These are phyloP conservation scores for Solanum pimpinellifolium DNA, from an alignment of 257 asterid species.

Conservation along the genomic window DNA sequence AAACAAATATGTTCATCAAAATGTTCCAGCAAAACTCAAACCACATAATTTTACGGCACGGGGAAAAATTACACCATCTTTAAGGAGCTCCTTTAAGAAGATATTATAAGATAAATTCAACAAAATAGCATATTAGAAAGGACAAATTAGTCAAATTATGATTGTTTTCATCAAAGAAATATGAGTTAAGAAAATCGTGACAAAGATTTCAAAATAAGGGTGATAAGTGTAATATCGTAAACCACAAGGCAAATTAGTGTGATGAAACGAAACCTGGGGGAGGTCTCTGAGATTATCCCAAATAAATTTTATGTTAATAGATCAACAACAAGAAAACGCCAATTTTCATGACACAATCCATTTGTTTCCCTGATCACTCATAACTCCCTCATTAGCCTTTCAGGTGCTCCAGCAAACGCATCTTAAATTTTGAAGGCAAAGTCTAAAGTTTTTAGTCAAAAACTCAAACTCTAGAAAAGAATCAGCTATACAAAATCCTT, in stretches of 20 bases:
- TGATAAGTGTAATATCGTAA: not conserved
- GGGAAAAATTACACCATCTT: not conserved
- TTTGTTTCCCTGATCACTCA: not conserved
- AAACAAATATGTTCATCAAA: not conserved
- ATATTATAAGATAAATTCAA: not conserved
- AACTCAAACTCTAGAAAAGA: not conserved
- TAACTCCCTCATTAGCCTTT: not conserved
- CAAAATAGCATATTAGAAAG: not conserved
- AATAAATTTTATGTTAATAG: not conserved
- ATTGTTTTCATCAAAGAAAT: not conserved
- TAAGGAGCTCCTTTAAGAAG: not conserved
- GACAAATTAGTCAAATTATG: not conserved
- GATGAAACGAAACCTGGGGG: not conserved
- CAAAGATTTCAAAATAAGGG: not conserved
- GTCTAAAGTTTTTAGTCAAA: not conserved
- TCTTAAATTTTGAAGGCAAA: not conserved
- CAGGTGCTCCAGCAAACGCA: not conserved
- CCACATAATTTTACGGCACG: not conserved
- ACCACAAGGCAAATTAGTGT: not conserved
- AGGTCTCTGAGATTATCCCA: not conserved
- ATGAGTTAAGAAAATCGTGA: not conserved
- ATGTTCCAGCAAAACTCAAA: not conserved
- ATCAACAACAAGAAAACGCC: not conserved
- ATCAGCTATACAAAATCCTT: not conserved
- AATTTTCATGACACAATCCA: not conserved